phyloP scores from a whole-genome alignment of 331 rosid genomes.

The Cydonia oblonga region DNA sequence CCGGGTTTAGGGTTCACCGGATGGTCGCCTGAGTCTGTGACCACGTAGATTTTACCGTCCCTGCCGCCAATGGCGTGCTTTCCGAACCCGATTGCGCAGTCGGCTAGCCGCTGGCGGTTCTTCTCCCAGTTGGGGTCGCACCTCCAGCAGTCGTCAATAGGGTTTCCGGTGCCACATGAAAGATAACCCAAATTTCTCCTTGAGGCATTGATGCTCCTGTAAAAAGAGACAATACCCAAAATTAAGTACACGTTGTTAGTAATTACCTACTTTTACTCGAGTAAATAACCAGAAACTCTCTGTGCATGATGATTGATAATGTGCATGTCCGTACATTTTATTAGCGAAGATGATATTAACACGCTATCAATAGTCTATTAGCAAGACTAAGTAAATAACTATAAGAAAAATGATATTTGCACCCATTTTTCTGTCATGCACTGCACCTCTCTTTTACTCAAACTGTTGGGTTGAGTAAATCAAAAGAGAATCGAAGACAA shows the following conservation, averaged over 20 bases:
- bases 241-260: not conserved
- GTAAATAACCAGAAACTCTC: not conserved
- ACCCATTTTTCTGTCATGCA: not conserved
- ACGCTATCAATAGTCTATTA: not conserved
- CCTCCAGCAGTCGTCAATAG: conserved; percentile 94
- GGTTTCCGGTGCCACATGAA: conserved; percentile 69
- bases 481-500: not conserved
- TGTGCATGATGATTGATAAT: not conserved
- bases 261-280: not conserved
- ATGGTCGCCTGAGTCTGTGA: conserved; percentile 56
- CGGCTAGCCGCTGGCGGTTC: conserved; percentile 58
- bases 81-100: conserved; percentile 78
- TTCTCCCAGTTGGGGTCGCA: conserved; percentile 73
- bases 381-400: not conserved
- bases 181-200: conserved; percentile 57
- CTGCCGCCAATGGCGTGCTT: conserved; percentile 76
- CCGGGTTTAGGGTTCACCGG: conserved; percentile 76
- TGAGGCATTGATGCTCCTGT: conserved; percentile 68
- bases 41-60: conserved; percentile 64
- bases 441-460: too few relatives aligned
- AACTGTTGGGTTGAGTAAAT: too few relatives aligned
- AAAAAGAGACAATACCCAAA: not conserved
- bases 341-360: not conserved
- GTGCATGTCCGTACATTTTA: not conserved
- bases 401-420: not conserved